Percentiles rank a stretch among this genome's conserved stretches.
Conservation (phyloP, 331 rosid genomes). For the Acacia concinna region DNA sequence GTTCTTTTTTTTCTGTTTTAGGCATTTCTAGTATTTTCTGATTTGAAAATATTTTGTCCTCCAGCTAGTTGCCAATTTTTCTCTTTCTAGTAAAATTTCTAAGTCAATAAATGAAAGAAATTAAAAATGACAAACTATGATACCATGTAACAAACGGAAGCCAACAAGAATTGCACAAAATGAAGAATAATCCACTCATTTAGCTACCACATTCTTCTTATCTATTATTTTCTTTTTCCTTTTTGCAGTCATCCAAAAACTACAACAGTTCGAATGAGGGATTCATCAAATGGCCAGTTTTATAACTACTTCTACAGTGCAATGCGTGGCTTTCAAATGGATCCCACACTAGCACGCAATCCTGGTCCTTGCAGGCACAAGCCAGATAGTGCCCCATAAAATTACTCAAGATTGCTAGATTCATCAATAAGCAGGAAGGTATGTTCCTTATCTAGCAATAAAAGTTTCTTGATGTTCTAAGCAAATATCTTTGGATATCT, state of each 20-base stretch:
- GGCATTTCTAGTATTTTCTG: not conserved
- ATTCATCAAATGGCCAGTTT: constrained; percentile 31
- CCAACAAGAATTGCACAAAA: not conserved
- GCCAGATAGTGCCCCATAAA: not conserved
- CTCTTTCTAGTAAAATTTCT: not conserved
- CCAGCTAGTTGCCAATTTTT: not conserved
- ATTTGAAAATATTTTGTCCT: not conserved
- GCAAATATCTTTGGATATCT: not conserved
- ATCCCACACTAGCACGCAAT: not conserved
- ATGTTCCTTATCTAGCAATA: constrained; percentile 3
- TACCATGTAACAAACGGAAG: not conserved
- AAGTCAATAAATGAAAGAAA: not conserved
- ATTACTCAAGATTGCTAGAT: not conserved
- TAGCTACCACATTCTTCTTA: constrained; percentile 14
- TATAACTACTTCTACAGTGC: not conserved
- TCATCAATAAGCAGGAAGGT: not conserved
- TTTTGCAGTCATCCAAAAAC: constrained; percentile 8
- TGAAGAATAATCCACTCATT: constrained; percentile 7
- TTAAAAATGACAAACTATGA: not conserved
- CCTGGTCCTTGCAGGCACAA: not conserved
- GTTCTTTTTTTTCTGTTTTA: not conserved
- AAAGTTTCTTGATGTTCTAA: constrained; percentile 7
- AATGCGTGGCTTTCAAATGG: not conserved
- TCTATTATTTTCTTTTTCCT: not conserved
- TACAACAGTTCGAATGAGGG: not conserved